Evolutionary conservation across 139 green algal genomes (phyloP).

Genomic region (Chlamydomonas schloesseri): DNA sequence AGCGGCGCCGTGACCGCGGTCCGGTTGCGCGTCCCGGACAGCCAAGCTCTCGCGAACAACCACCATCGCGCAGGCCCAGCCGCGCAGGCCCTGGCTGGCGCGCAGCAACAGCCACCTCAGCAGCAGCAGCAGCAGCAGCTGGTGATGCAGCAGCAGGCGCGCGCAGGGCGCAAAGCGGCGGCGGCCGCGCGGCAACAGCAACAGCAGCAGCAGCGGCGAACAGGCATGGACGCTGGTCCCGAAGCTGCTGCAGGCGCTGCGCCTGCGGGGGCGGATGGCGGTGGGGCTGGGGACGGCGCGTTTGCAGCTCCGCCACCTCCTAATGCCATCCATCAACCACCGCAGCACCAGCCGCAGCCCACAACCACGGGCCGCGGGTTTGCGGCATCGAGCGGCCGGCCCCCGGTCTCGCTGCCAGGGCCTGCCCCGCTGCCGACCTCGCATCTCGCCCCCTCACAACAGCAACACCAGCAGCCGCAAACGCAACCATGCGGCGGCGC

Average conservation of each 20-base stretch:
- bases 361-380: not conserved
- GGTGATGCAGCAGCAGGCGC: no score
- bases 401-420: not conserved
- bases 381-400: slow-evolving; percentile 14
- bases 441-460: not conserved
- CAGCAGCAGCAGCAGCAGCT: no score
- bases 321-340: not conserved
- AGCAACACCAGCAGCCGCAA: not conserved
- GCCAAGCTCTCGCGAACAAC: not conserved
- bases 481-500: no score
- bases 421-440: not conserved
- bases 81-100: not conserved
- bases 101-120: not conserved
- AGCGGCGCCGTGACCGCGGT: not conserved
- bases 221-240: no score
- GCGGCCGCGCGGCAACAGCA: not conserved
- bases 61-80: not conserved
- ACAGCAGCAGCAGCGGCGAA: not conserved
- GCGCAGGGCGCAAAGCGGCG: no score
- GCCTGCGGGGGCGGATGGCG: not conserved
- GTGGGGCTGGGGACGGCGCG: not conserved
- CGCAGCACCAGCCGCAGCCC: not conserved
- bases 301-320: not conserved
- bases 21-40: not conserved
- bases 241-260: not conserved